Conservation (phyloP, 192 early-diverging fungal species). For the Coemansia sp. region DNA sequence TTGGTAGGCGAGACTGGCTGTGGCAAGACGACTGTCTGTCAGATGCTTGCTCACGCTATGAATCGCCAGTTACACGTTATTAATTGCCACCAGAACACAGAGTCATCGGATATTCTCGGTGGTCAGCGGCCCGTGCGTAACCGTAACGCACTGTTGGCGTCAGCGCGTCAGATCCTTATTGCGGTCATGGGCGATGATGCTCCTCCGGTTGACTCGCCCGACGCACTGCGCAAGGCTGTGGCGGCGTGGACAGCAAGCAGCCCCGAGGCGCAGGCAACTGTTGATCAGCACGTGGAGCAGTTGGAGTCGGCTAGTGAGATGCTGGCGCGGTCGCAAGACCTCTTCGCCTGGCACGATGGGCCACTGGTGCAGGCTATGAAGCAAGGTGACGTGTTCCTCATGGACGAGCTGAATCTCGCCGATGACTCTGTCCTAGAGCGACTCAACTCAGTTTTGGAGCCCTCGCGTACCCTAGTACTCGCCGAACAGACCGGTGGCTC, state of each 20-base stretch:
- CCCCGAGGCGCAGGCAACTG: neutral
- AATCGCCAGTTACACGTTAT: slow-evolving; percentile 77
- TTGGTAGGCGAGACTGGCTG: slow-evolving; percentile 98
- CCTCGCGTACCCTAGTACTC: slow-evolving; percentile 79
- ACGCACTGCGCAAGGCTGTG: slow-evolving; percentile 15
- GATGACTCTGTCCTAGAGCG: slow-evolving; percentile 98
- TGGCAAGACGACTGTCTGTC: slow-evolving; percentile 98
- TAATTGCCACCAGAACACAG: slow-evolving; percentile 97
- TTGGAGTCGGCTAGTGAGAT: slow-evolving; percentile 27
- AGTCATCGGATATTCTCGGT: slow-evolving; percentile 93
- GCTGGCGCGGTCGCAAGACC: slow-evolving; percentile 49
- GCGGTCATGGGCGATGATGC: neutral
- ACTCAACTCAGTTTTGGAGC: slow-evolving; percentile 94
- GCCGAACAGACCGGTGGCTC: slow-evolving; percentile 83
- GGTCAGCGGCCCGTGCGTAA: slow-evolving; percentile 91
- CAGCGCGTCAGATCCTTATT: slow-evolving; percentile 57
- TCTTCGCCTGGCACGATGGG: slow-evolving; percentile 98
- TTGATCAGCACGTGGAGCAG: slow-evolving; percentile 18
- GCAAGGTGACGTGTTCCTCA: slow-evolving; percentile 83
- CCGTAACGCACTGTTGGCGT: slow-evolving; percentile 59
- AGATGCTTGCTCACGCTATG: slow-evolving; percentile 80
- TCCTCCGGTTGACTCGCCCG: slow-evolving; percentile 21
- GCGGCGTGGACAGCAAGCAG: slow-evolving; percentile 26
- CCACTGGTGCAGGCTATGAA: slow-evolving; percentile 91
- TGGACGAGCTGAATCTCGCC: slow-evolving; percentile 98